A percentile compares a stretch with the other conserved stretches of the same genome.
These are phyloP conservation scores for Fusarium austroafricanum DNA, from an alignment of 2,329 filamentous ascomycete species.

Conservation along the genomic window DNA sequence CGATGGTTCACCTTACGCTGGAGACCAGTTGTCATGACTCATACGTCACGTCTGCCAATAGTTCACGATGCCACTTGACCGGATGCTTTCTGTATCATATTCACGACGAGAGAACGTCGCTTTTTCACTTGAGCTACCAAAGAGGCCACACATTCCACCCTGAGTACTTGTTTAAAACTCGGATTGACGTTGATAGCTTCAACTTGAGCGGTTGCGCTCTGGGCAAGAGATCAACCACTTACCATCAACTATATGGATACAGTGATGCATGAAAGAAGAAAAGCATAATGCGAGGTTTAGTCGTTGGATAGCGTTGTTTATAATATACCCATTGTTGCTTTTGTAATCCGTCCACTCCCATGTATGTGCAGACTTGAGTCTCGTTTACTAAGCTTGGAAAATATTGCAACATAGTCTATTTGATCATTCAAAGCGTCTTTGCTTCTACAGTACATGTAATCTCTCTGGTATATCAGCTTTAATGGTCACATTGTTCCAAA, in stretches of 20 bases:
- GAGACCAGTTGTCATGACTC: neutral
- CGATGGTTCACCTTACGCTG: neutral
- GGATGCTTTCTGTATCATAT: neutral
- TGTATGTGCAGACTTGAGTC: neutral
- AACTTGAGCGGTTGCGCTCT: neutral
- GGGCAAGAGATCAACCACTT: neutral
- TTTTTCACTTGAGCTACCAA: neutral
- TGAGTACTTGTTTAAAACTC: neutral
- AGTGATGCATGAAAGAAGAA: neutral
- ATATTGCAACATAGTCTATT: neutral
- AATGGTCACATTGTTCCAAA: slow-evolving; percentile 6
- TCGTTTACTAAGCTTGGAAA: neutral
- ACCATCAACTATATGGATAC: neutral
- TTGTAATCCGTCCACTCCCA: neutral
- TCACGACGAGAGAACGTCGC: neutral
- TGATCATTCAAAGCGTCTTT: neutral
- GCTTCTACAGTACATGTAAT: neutral
- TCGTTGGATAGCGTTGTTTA: slow-evolving; percentile 3
- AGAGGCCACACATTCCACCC: too few relatives aligned
- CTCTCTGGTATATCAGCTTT: neutral
- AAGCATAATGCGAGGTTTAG: neutral
- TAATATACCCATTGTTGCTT: slow-evolving; percentile 8
- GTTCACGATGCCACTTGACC: neutral
- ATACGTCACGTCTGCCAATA: neutral
- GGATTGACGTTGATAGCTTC: neutral